Evolutionary conservation across 2,329 filamentous ascomycete genomes (phyloP).

Genomic region (Fonsecaea erecta): DNA sequence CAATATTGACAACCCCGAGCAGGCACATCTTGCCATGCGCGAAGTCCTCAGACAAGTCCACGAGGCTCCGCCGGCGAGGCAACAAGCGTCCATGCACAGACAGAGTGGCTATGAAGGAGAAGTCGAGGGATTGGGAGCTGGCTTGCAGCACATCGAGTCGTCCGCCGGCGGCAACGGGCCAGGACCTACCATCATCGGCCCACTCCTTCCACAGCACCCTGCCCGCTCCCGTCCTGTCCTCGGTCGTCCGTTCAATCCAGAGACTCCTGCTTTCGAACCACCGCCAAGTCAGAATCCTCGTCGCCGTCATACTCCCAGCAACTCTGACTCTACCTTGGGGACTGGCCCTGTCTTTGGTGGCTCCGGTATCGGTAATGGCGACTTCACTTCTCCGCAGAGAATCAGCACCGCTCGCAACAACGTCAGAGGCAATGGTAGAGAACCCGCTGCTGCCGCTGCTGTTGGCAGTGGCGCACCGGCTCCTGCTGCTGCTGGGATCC

Average conservation of each 20-base stretch:
- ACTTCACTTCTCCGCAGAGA: conserved; percentile 21
- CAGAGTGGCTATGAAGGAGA: background rate
- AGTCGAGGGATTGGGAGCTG: conserved; percentile 2
- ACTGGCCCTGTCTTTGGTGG: conserved; percentile 10
- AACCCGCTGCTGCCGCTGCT: conserved; percentile 1
- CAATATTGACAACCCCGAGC: conserved; percentile 11
- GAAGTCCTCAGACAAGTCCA: background rate
- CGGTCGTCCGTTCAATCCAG: background rate
- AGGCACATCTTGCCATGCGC: conserved; percentile 5
- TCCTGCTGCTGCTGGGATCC: background rate
- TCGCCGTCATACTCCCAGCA: background rate
- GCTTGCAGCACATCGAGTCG: background rate
- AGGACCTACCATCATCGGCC: background rate
- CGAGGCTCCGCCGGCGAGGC: background rate
- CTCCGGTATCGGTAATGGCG: conserved; percentile 22
- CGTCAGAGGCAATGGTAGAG: conserved; percentile 7
- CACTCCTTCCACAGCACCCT: background rate
- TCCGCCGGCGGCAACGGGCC: background rate
- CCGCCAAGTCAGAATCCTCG: background rate
- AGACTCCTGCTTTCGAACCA: conserved; percentile 1
- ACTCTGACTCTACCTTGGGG: background rate
- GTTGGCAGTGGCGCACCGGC: background rate
- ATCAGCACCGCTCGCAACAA: conserved; percentile 19
- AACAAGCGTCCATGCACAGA: background rate
- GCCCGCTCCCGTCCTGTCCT: background rate